Percentiles rank a stretch among this genome's conserved stretches.
phyloP scores from a whole-genome alignment of 805 yeast genomes.

The Henningerozyma blattae region DNA sequence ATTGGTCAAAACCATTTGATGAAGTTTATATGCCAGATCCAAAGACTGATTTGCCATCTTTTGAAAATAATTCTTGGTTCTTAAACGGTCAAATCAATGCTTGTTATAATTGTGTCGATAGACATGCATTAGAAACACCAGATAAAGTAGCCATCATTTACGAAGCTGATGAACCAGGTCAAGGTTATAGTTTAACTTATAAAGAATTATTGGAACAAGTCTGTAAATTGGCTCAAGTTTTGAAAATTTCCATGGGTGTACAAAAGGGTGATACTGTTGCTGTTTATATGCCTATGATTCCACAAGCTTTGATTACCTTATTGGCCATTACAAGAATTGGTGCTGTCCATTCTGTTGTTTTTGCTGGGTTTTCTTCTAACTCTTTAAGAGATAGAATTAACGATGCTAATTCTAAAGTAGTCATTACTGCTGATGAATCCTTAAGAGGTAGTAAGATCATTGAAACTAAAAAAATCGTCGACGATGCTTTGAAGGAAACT shows the following conservation, averaged over 20 bases:
- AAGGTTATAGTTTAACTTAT: conserved; percentile 65
- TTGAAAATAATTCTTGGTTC: conserved; percentile 58
- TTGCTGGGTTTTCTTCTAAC: conserved; percentile 93
- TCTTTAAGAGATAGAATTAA: conserved; percentile 82
- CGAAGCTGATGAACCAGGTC: conserved; percentile 85
- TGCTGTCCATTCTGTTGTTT: conserved; percentile 90
- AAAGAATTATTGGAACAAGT: conserved; percentile 80
- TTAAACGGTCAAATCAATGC: conserved; percentile 83
- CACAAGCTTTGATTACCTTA: conserved; percentile 91
- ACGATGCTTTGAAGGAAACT: conserved; percentile 76
- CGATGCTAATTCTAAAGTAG: conserved; percentile 76
- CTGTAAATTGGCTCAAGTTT: conserved; percentile 73
- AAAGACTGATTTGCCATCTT: conserved; percentile 26
- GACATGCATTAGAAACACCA: conserved; percentile 86
- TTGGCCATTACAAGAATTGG: conserved; percentile 89
- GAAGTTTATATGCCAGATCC: conserved; percentile 32
- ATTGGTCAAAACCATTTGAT: conserved; percentile 73
- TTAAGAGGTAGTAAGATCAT: conserved; percentile 92
- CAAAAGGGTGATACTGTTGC: conserved; percentile 94
- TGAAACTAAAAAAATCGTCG: conserved; percentile 87
- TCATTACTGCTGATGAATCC: conserved; percentile 92
- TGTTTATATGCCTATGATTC: conserved; percentile 93
- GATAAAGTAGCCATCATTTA: conserved; percentile 74
- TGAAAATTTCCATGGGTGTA: conserved; percentile 73
- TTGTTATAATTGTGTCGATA: conserved; percentile 83